Base-by-base conservation (phyloP, 345 rosid species). In the Lepidium aucheri region DNA sequence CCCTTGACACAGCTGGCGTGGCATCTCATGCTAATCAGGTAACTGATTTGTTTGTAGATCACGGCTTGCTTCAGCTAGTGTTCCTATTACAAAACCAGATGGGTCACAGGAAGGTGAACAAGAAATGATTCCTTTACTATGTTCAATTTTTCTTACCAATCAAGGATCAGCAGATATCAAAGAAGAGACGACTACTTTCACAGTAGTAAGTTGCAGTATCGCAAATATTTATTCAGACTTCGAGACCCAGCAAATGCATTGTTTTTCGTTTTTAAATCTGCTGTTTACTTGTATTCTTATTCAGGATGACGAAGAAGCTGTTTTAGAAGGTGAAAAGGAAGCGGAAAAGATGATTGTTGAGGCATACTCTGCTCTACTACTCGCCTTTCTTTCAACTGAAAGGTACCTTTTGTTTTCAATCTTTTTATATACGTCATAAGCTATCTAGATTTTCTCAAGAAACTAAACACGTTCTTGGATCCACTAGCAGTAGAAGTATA, bases 311-410 rank as follows among this genome's bases (percentile, higher is more conserved):
- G 96, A 90, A 57, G 95, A 79, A 55, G 84, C 87, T 49, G 26
- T 95, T 72, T 74, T 85, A 70, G 85, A 91, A 82, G 95, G 95
- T 28, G 97, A 95, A 80, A 95, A 91, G 76, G 99, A 91, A 81
- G 96, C 96, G 1, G 99, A 89, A 80, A 91, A 87, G 84, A 95
- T 86, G 98, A 91, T 95, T 47, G 86, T 95, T 17, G 99, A 89
- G 83, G 99, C 96, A 52, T 95, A 95, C 70, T 72, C 99, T 14
- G 99, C 99, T 50, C 75, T 95, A 59, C 84, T 95, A 20, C 95
- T 95, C 11, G 99, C 99, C 28, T 95, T 95, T 78, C 95, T 95
- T 73, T 91, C 99, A 46, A 95, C 93, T 14, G 96, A 91, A 79
- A 88, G 99, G 98, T 95, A 78, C 40, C 7, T 55, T 38, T 28